Evolutionary conservation across 1,284 basidiomycete species (phyloP).

Genomic region (Ceraceosorus guamensis): DNA sequence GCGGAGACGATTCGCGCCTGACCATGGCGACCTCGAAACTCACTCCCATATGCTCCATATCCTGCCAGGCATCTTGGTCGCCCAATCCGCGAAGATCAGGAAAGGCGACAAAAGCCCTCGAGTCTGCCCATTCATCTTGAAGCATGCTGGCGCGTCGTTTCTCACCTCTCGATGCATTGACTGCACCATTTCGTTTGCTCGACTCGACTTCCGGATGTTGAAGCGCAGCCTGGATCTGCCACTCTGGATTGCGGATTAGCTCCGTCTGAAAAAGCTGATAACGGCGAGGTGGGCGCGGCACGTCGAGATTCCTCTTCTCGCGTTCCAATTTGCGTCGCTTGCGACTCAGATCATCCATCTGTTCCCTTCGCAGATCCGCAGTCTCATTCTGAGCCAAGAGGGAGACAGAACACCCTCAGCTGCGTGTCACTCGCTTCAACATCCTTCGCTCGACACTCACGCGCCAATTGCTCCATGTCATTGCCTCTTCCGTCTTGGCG

Average conservation of each 20-base stretch:
- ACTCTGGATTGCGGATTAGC: conserved; percentile 32
- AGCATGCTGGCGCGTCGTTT: not conserved
- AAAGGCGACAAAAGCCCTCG: conserved; percentile 25
- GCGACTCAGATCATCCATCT: conserved; percentile 73
- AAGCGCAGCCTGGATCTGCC: conserved; percentile 18
- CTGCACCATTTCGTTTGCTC: not conserved
- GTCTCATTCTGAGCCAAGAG: conserved; percentile 57
- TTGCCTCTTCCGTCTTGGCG: conserved; percentile 57
- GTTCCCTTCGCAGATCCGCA: conserved; percentile 68
- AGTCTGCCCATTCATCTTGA: not conserved
- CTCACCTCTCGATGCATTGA: not conserved
- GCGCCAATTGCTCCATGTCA: conserved; percentile 60
- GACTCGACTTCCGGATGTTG: not conserved
- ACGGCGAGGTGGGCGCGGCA: conserved; percentile 57
- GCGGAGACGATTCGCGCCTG: no score
- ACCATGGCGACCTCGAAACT: not conserved
- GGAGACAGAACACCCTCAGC: not conserved
- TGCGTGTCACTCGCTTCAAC: no score
- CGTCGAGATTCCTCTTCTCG: conserved; percentile 65
- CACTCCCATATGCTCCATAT: conserved; percentile 45
- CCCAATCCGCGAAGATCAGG: conserved; percentile 42
- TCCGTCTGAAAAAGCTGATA: conserved; percentile 47
- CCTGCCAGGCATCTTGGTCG: conserved; percentile 38
- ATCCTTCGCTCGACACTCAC: not conserved
- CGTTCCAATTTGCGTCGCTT: conserved; percentile 72